Conservation (phyloP, 2,329 filamentous ascomycete species). For the Neurospora sp. region DNA sequence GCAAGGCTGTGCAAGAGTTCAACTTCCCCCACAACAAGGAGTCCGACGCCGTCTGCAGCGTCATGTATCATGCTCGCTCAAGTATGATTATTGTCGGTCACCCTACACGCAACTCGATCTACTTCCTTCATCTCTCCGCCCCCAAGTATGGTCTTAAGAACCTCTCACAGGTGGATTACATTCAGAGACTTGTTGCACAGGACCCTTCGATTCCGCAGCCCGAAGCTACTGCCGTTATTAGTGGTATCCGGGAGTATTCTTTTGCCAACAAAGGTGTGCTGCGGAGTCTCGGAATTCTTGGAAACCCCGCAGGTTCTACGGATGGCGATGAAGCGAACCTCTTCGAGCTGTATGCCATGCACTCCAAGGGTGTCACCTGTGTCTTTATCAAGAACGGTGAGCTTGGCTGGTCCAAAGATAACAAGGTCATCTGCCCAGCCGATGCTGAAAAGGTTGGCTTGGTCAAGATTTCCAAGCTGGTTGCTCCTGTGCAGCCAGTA, state of each 20-base stretch:
- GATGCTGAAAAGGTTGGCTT: conserved; percentile 66
- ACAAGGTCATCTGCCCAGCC: conserved; percentile 71
- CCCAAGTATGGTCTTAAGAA: conserved; percentile 79
- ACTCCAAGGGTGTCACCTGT: conserved; percentile 93
- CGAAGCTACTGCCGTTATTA: conserved; percentile 94
- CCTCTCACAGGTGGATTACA: conserved; percentile 80
- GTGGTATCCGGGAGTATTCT: conserved; percentile 90
- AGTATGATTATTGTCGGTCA: conserved; percentile 94
- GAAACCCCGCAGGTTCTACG: conserved; percentile 53
- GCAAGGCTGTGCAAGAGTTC: conserved; percentile 93
- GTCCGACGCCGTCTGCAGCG: conserved; percentile 94
- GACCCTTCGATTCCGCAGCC: conserved; percentile 68
- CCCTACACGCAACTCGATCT: conserved; percentile 92
- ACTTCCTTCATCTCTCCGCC: conserved; percentile 90
- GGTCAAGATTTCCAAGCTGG: conserved; percentile 65
- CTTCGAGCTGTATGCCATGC: conserved; percentile 95
- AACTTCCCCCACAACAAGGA: conserved; percentile 94
- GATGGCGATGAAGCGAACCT: conserved; percentile 61
- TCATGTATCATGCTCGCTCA: conserved; percentile 84
- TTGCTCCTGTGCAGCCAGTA: conserved; percentile 35
- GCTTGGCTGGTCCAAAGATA: conserved; percentile 83
- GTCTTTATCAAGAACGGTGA: conserved; percentile 78
- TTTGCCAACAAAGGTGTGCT: conserved; percentile 79
- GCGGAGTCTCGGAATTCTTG: conserved; percentile 81
- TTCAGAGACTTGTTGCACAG: conserved; percentile 64